Evolutionary conservation across 768 basidiomycete species (phyloP), one percentile per base, ranked within the genome.

Genomic region (Chalciporus piperatus): DNA sequence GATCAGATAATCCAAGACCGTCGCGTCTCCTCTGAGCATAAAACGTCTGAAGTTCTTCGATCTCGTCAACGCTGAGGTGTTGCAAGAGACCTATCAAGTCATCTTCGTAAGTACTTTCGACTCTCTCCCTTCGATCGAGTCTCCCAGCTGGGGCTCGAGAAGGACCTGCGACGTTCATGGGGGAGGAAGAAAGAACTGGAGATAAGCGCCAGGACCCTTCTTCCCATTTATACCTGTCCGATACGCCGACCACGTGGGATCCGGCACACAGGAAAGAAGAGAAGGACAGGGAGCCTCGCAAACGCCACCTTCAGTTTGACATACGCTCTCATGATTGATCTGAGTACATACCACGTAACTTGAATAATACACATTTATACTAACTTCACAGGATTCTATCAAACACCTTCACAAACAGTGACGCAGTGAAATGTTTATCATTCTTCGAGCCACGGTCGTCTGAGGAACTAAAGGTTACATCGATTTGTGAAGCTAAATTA

Each of bases 101-200:
- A 0, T 56, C 55, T 28, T 68, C 68, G 19, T 68, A 63, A 37
- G 58, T 47, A 46, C 57, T 65, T 59, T 51, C 56, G 41, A 54
- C 52, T 47, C 56, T 55, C 45, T 41, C 48, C 47, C 52, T 46
- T 27, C 16, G 30, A 19, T 41, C 38, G 16, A 33, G 30, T 30
- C 35, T 17, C 22, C 50, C 50, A 11, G 38, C 28, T 14, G 20
- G 42, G 25, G 28, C 51, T 22, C 54, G 55, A 20, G 67, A 67
- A 38, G 65, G 65, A 35, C 67, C 65, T 22, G 65, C 61, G 40
- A 58, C 25, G 38, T 53, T 62, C 64, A 67, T 67, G 58, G 54
- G 37, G 44, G 48, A 50, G 47, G 55, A 48, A 5, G 55, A 62
- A 56, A 50, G 39, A 50, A 41, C 51, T 45, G 8, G 8, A 7